phyloP scores from a whole-genome alignment of 257 asterid species.

The Lycium ferocissimum region DNA sequence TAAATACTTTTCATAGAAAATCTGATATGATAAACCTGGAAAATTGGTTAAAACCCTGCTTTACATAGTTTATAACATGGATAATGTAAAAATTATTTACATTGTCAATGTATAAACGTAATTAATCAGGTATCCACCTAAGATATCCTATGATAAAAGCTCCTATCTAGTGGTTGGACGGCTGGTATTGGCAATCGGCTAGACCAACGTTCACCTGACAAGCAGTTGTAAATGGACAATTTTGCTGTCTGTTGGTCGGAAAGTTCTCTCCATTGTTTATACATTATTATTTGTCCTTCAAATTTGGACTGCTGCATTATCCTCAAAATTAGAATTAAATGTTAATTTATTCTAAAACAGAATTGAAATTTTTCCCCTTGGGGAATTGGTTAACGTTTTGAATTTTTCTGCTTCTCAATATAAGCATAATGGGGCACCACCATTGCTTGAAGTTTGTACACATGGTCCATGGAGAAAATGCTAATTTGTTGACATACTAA shows the following conservation, averaged over 20 bases:
- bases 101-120: too few species aligned
- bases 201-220: slow-evolving; percentile 23
- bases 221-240: slow-evolving; percentile 26
- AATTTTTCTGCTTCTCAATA: background rate
- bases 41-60: background rate
- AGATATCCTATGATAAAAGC: slow-evolving; percentile 23
- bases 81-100: too few species aligned
- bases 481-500: background rate
- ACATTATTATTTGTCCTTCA: background rate
- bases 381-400: background rate
- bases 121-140: background rate
- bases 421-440: slow-evolving; percentile 21
- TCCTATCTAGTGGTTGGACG: slow-evolving; percentile 29
- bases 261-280: background rate
- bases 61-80: background rate
- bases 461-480: background rate
- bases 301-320: background rate
- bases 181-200: slow-evolving; percentile 29
- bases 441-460: slow-evolving; percentile 7
- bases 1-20: background rate
- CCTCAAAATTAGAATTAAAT: background rate
- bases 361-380: background rate
- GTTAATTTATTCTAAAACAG: background rate
- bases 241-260: slow-evolving; percentile 22
- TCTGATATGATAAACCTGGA: background rate